Base-by-base conservation (phyloP, 139 green algal genomes). In the Gonium pectorale region DNA sequence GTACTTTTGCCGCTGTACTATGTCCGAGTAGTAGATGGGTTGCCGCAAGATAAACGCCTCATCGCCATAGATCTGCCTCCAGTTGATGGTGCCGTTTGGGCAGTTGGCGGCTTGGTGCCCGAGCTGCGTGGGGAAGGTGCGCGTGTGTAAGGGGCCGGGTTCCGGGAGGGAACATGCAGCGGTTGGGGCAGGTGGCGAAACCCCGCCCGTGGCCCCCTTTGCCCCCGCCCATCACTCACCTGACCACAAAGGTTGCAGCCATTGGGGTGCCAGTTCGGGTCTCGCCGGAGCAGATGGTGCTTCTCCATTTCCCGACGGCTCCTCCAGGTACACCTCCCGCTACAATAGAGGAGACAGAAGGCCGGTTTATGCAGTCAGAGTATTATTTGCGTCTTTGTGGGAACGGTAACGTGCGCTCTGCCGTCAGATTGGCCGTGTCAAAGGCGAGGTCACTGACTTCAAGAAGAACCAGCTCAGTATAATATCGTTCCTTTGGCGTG, bases 221-320 rank as follows among this genome's bases (percentile, higher is more conserved):
- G n/a, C n/a, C n/a, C n/a, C n/a, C n/a, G n/a, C n/a, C n/a, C n/a
- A n/a, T n/a, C 5, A 63, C 56, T 8, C 62, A 95, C 95, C 92
- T 95, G 90, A 19, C 96, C 96, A 70, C 96, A 98, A 35, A 98
- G 92, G 86, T 98, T 98, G 89, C 96, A 98, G 19, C 85, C 95
- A 66, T 91, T 92, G 1, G 93, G 94, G 73, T 97, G 92, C 96
- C 95, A 98, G 31, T 71, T 93, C n/a, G 96, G 96, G 81, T 98
- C 95, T 21, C 96, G 86, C 24, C 95, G 89, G 6, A 98, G 92
- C 75, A 94, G 93, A 43, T 98, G 95, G 69, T 98, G 95, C 72
- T 97, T 88, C 74, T 98, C 95, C 95, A 98, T 97, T n/a, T n/a
- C n/a, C n/a, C n/a, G n/a, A n/a, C n/a, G n/a, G n/a, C n/a, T n/a